phyloP scores from a whole-genome alignment of 805 yeast genomes.

The Lachancea sp. region DNA sequence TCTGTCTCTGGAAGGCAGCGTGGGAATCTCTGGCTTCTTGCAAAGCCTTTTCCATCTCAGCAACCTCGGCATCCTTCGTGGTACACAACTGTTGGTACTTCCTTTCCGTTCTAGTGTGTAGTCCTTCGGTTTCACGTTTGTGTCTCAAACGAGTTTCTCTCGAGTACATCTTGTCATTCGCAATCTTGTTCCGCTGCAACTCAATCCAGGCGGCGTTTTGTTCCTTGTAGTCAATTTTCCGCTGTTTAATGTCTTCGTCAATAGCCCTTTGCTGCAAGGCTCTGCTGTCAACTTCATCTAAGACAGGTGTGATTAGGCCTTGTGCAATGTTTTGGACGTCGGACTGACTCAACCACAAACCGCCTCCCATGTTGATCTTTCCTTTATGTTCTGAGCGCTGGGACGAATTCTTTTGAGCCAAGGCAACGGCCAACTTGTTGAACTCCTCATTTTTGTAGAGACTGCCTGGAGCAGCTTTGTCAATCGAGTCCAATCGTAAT shows the following conservation, averaged over 20 bases:
- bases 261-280: slow-evolving; percentile 61
- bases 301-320: slow-evolving; percentile 74
- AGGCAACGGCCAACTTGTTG: slow-evolving; percentile 67
- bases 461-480: slow-evolving; percentile 36
- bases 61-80: slow-evolving; percentile 34
- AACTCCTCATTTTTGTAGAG: slow-evolving; percentile 41
- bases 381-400: slow-evolving; percentile 41
- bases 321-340: slow-evolving; percentile 79
- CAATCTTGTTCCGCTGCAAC: slow-evolving; percentile 35
- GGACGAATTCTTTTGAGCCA: slow-evolving; percentile 64
- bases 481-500: slow-evolving; percentile 36
- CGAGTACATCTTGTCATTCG: slow-evolving; percentile 37
- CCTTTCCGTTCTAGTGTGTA: slow-evolving; percentile 36
- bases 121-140: slow-evolving; percentile 43
- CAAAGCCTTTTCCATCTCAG: slow-evolving; percentile 37
- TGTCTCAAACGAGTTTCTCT: slow-evolving; percentile 41
- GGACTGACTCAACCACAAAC: slow-evolving; percentile 62
- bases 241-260: slow-evolving; percentile 41
- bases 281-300: slow-evolving; percentile 62
- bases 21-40: slow-evolving; percentile 31
- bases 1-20: slow-evolving; percentile 37
- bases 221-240: slow-evolving; percentile 34
- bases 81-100: slow-evolving; percentile 28
- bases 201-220: slow-evolving; percentile 39
- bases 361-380: slow-evolving; percentile 81